These are phyloP conservation scores for Fusarium haematococcum DNA, from an alignment of 2,329 filamentous ascomycete species.

Conservation along the genomic window DNA sequence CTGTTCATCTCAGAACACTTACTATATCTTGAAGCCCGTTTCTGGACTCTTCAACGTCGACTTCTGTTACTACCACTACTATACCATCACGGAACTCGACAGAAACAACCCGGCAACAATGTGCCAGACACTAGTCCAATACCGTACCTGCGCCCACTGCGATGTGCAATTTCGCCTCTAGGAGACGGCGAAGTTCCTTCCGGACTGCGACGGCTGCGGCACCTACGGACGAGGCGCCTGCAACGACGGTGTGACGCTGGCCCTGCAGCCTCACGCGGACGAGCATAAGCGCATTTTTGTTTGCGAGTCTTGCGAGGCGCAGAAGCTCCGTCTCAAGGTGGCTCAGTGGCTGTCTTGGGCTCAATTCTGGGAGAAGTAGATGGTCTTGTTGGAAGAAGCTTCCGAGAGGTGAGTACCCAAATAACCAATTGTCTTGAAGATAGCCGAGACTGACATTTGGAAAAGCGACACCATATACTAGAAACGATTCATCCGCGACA, in stretches of 20 bases:
- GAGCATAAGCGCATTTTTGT: slow-evolving; percentile 26
- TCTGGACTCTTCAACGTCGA: not conserved
- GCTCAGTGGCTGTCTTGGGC: slow-evolving; percentile 21
- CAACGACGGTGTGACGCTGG: slow-evolving; percentile 28
- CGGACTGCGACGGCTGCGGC: slow-evolving; percentile 35
- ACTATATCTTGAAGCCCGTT: not conserved
- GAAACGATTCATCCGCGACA: not conserved
- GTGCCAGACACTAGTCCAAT: slow-evolving; percentile 34
- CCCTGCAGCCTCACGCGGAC: slow-evolving; percentile 22
- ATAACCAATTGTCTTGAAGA: not conserved
- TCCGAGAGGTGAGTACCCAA: not conserved
- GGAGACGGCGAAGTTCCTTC: slow-evolving; percentile 34
- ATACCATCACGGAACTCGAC: not conserved
- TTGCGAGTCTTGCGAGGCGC: slow-evolving; percentile 18
- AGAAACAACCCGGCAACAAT: slow-evolving; percentile 1
- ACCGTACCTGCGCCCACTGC: slow-evolving; percentile 35
- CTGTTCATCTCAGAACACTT: not conserved
- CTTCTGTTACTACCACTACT: not conserved
- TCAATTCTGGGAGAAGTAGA: slow-evolving; percentile 14
- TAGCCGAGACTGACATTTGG: not conserved
- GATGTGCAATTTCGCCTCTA: slow-evolving; percentile 27
- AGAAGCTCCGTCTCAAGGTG: slow-evolving; percentile 14
- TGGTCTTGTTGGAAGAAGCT: not conserved
- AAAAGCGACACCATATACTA: not conserved
- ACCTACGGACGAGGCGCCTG: slow-evolving; percentile 31